Base-by-base conservation (phyloP, 2,329 filamentous ascomycete genomes). In the Bipolaris sorokiniana region DNA sequence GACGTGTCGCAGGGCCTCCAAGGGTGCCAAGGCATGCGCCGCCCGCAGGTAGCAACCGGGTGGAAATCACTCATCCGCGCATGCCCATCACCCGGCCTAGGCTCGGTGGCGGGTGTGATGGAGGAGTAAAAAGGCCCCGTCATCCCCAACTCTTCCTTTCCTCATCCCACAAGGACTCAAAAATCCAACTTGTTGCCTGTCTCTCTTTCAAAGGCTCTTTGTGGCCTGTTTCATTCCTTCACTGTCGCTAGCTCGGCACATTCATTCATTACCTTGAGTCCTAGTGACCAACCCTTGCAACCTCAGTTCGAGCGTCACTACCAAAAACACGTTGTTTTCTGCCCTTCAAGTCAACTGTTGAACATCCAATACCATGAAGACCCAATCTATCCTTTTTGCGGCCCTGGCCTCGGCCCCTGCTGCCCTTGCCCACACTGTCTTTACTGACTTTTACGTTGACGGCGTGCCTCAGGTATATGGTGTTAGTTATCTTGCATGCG, bases 181-280 rank as follows among this genome's bases (percentile, higher is more conserved):
- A 56, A 62, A 64, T 51, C 67, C 64, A 71, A 66, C 69, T 72
- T 71, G 5, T 51, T 61, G 68, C 72, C 72, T 63, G 66, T 75
- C 70, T 48, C 40, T 45, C 26, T 71, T 71, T 50, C 48, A 56
- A 33, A 67, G 62, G 59, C 33, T 60, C 58, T 67, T 58, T 52
- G 65, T 62, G 65, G 63, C 66, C 68, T 59, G 48, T 67, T 65
- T 58, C 73, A 61, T 65, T 76, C 73, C 56, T 76, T 65, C 58
- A 42, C 26, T 55, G 73, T 74, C 74, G 73, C 74, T 66, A 76
- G 73, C 72, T 45, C 74, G 74, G 73, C 70, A 56, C 47, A 53
- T 69, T 58, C 73, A 54, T 71, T 74, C 69, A 58, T 75, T 70
- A 54, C 59, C 18, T 52, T 54, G 53, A 67, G 71, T 75, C 72